These are phyloP conservation scores for Osmanthus fragrans DNA, from an alignment of 257 asterid genomes.

Conservation along the genomic window DNA sequence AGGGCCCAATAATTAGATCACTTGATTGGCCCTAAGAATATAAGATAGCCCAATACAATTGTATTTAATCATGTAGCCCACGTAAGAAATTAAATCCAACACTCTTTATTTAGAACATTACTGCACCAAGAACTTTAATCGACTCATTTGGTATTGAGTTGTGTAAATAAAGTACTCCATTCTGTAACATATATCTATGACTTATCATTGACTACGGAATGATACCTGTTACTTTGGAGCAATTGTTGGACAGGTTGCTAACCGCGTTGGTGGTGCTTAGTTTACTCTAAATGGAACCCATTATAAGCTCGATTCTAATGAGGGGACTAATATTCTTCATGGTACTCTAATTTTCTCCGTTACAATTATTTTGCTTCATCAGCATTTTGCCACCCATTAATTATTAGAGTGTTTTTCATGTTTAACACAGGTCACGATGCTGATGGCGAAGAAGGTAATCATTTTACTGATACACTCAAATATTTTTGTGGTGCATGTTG, in stretches of 20 bases:
- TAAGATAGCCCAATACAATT: no score
- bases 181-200: not conserved
- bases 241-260: constrained; percentile 79
- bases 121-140: no score
- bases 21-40: no score
- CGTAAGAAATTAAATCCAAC: no score
- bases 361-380: not conserved
- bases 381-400: not conserved
- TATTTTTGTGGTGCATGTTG: not conserved
- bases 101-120: no score
- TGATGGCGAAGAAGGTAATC: constrained; percentile 76
- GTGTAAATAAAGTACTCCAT: not conserved
- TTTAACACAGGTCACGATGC: constrained; percentile 62
- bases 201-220: constrained; percentile 38
- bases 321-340: constrained; percentile 59
- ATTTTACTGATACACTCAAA: not conserved
- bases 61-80: no score
- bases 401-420: not conserved
- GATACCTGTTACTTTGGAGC: constrained; percentile 64
- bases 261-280: constrained; percentile 74
- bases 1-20: no score
- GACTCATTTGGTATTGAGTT: no score
- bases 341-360: constrained; percentile 36
- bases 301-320: constrained; percentile 70
- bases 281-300: constrained; percentile 64